Evolutionary conservation across 139 green algal species (phyloP).

Genomic region (Ettlia oleoabundans): DNA sequence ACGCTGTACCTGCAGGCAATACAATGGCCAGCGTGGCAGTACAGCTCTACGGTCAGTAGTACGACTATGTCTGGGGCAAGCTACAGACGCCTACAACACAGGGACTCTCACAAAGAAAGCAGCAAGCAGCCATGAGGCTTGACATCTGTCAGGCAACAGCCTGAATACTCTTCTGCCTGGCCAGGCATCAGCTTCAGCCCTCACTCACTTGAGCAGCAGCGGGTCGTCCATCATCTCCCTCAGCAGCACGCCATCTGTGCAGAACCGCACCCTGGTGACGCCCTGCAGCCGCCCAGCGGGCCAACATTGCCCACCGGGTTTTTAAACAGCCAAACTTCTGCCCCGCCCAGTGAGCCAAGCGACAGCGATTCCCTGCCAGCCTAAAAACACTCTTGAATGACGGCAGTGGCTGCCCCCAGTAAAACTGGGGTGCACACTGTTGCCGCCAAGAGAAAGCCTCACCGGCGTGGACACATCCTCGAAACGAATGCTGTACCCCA

Average conservation of each 20-base stretch:
- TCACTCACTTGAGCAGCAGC: slow-evolving; percentile 64
- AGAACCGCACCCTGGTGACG: slow-evolving; percentile 83
- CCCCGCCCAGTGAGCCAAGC: too few species aligned
- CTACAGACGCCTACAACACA: background rate
- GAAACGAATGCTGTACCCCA: slow-evolving; percentile 91
- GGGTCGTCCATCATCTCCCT: slow-evolving; percentile 90
- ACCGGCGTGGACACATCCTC: slow-evolving; percentile 89
- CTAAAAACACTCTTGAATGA: too few species aligned
- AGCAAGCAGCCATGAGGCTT: too few species aligned
- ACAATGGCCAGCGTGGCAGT: slow-evolving; percentile 53
- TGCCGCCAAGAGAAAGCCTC: background rate
- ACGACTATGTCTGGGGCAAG: too few species aligned
- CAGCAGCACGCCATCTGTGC: slow-evolving; percentile 93
- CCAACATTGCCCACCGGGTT: background rate
- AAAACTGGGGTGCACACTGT: background rate
- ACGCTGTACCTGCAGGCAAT: slow-evolving; percentile 77
- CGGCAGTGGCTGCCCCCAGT: too few species aligned
- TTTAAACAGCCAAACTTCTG: background rate
- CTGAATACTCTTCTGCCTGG: too few species aligned
- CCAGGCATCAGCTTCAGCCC: background rate
- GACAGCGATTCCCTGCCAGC: too few species aligned
- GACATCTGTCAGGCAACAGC: too few species aligned
- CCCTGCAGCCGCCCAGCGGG: slow-evolving; percentile 42
- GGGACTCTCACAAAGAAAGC: background rate
- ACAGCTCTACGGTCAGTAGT: too few species aligned